phyloP scores from a whole-genome alignment of 1,284 basidiomycete genomes.

The Phellopilus nigrolimitatus region DNA sequence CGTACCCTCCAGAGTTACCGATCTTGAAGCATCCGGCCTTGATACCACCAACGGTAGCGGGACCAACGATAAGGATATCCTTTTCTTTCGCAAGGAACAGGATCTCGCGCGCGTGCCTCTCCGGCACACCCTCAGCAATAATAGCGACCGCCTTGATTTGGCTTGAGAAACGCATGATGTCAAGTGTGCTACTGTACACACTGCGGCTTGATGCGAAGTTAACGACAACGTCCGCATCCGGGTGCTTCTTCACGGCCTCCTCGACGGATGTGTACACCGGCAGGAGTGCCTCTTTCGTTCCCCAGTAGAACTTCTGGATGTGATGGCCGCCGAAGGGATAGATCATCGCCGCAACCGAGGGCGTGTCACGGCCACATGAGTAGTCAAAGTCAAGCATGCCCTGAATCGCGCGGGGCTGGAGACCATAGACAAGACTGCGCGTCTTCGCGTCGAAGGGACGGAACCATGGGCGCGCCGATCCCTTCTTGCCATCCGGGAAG shows the following conservation, averaged over 20 bases:
- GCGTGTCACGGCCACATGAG: conserved; percentile 90
- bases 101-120: conserved; percentile 95
- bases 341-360: conserved; percentile 98
- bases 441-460: conserved; percentile 90
- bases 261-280: conserved; percentile 94
- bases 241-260: conserved; percentile 93
- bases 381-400: conserved; percentile 99
- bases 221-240: conserved; percentile 95
- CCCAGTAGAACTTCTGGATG: conserved; percentile 99
- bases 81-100: conserved; percentile 85
- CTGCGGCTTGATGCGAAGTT: conserved; percentile 97
- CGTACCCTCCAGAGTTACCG: conserved; percentile 94
- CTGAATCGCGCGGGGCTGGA: conserved; percentile 98
- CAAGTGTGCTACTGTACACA: conserved; percentile 92
- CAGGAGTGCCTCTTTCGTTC: conserved; percentile 96
- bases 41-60: conserved; percentile 98
- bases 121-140: conserved; percentile 98
- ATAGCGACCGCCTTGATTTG: conserved; percentile 85
- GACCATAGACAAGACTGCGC: conserved; percentile 95
- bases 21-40: conserved; percentile 99
- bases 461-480: conserved; percentile 63
- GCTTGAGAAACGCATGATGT: conserved; percentile 64
- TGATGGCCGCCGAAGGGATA: conserved; percentile 99
- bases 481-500: conserved; percentile 44
- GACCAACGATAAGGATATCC: conserved; percentile 93